Evolutionary conservation across 129 eudicot genomes (phyloP).

Genomic region (Chrysanthemum seticuspe): DNA sequence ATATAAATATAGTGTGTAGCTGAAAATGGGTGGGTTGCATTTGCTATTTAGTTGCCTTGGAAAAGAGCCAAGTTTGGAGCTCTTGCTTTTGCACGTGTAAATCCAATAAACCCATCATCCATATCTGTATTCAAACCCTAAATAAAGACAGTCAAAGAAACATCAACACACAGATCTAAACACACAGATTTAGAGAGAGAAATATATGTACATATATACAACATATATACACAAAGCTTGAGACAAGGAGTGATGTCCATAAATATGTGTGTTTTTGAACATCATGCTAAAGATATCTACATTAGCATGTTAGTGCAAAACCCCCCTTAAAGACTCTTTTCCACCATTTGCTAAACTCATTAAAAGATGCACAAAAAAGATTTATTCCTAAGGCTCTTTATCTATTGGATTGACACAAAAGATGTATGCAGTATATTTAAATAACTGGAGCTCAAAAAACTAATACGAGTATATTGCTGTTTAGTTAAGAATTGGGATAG

Average conservation of each 20-base stretch:
- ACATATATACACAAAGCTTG: constrained; percentile 13
- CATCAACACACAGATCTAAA: constrained; percentile 7
- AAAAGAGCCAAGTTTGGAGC: constrained; percentile 50
- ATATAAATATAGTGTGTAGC: constrained; percentile 20
- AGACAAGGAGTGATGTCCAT: constrained; percentile 34
- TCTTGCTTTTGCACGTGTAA: constrained; percentile 52
- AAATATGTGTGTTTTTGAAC: constrained; percentile 23
- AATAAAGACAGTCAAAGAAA: constrained; percentile 32
- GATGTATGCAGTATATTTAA: not conserved
- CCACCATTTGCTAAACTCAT: constrained; percentile 16
- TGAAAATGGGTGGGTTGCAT: constrained; percentile 30
- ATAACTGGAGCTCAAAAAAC: not conserved
- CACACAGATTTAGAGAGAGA: not conserved
- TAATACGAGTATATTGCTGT: not conserved
- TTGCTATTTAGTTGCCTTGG: constrained; percentile 36
- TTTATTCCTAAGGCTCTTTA: not conserved
- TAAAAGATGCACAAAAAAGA: constrained; percentile 17
- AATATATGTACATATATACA: not conserved
- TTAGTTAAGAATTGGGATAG: not conserved
- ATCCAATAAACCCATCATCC: constrained; percentile 22
- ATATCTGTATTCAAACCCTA: constrained; percentile 30
- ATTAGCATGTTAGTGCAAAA: constrained; percentile 18
- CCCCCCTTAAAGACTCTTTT: constrained; percentile 22
- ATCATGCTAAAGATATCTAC: constrained; percentile 21
- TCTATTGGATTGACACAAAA: not conserved